These are phyloP conservation scores for Capsicum rhomboideum DNA, from an alignment of 257 asterid genomes.

Conservation along the genomic window DNA sequence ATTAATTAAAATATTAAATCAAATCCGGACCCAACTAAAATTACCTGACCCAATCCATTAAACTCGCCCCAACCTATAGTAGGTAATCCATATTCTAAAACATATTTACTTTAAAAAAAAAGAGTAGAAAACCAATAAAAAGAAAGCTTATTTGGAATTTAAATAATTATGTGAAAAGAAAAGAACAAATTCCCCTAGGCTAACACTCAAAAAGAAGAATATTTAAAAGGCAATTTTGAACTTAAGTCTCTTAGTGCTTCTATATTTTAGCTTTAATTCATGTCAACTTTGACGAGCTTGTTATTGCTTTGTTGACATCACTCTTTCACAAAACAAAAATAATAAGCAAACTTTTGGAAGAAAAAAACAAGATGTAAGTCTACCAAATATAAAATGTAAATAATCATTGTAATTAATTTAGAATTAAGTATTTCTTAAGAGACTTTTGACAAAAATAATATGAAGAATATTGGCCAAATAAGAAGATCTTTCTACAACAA, in stretches of 20 bases:
- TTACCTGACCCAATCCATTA: no score
- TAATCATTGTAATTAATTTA: not conserved
- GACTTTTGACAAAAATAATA: not conserved
- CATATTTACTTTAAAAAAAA: not conserved
- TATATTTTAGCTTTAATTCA: constrained; percentile 26
- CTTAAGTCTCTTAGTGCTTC: not conserved
- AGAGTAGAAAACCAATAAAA: not conserved
- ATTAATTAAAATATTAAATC: no score
- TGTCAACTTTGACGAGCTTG: constrained; percentile 23
- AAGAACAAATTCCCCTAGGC: constrained; percentile 26
- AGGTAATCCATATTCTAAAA: no score
- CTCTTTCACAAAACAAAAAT: not conserved
- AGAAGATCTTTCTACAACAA: not conserved
- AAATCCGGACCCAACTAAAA: no score
- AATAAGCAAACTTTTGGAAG: not conserved
- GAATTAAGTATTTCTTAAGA: not conserved
- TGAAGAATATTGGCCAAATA: not conserved
- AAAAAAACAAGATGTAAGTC: not conserved
- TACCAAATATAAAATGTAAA: not conserved
- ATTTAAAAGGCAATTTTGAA: constrained; percentile 1
- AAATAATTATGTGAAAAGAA: not conserved
- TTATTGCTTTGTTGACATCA: not conserved
- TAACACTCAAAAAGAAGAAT: constrained; percentile 6
- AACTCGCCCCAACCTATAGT: no score
- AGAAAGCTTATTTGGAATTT: not conserved